A percentile compares a stretch with the other conserved stretches of the same genome.
Evolutionary conservation across 495 filamentous ascomycete genomes (phyloP).

Genomic region (Aspergillus carlsbadensis): DNA sequence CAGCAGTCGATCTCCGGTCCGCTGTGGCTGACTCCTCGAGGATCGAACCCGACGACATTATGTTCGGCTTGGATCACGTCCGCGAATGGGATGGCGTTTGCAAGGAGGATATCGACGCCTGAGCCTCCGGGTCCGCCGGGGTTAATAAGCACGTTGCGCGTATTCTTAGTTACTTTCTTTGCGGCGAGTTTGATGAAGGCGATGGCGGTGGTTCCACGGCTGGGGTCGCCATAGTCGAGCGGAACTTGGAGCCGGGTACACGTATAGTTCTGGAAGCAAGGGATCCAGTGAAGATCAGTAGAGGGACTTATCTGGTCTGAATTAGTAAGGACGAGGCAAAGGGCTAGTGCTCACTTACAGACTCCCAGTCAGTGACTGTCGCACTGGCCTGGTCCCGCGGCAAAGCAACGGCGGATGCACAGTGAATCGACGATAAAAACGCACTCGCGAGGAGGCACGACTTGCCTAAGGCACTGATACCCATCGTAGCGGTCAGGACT

Average conservation of each 20-base stretch:
- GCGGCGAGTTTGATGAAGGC: slow-evolving; percentile 27
- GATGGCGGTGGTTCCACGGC: slow-evolving; percentile 19
- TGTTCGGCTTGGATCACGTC: slow-evolving; percentile 24
- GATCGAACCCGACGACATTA: slow-evolving; percentile 49
- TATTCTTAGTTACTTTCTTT: slow-evolving; percentile 14
- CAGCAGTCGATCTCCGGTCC: slow-evolving; percentile 38
- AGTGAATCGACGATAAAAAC: no score
- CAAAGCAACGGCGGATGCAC: no score
- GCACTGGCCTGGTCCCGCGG: no score
- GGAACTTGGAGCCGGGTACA: slow-evolving; percentile 25
- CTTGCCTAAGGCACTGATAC: no score
- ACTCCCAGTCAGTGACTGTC: no score
- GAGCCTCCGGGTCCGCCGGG: slow-evolving; percentile 47
- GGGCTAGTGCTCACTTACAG: no score
- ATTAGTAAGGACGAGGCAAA: no score
- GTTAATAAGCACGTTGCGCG: slow-evolving; percentile 19
- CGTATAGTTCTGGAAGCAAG: slow-evolving; percentile 14
- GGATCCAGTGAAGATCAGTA: no score
- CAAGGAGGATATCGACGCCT: slow-evolving; percentile 33
- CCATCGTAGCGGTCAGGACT: no score
- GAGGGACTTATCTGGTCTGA: no score
- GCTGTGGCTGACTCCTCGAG: slow-evolving; percentile 44
- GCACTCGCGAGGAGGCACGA: no score
- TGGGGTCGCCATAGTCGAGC: slow-evolving; percentile 26
- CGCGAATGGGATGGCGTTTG: slow-evolving; percentile 5